Conservation (phyloP, 1,139 yeast genomes). For the Candida pseudoviswanathii region DNA sequence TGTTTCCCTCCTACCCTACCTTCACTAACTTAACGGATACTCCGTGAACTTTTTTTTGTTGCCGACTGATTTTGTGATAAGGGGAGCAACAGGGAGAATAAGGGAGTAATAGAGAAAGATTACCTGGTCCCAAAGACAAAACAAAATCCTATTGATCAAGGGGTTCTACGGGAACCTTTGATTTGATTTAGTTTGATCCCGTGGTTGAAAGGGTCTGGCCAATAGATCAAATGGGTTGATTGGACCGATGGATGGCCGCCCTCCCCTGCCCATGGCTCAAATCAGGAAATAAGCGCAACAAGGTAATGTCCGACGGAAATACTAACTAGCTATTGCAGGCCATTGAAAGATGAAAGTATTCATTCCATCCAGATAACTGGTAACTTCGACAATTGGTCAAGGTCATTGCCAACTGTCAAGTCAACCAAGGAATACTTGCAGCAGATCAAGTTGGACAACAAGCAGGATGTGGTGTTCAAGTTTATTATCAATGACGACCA, state of each 20-base stretch:
- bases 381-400: slow-evolving; percentile 44
- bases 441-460: slow-evolving; percentile 21
- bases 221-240: not conserved
- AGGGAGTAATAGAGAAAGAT: no score
- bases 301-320: not conserved
- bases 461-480: slow-evolving; percentile 33
- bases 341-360: slow-evolving; percentile 16
- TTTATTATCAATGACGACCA: slow-evolving; percentile 38
- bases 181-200: not conserved
- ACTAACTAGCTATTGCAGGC: slow-evolving; percentile 13
- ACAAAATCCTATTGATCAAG: not conserved
- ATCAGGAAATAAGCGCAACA: no score
- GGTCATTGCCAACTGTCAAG: slow-evolving; percentile 20
- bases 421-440: slow-evolving; percentile 14
- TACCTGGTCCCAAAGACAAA: not conserved
- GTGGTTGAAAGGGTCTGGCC: not conserved
- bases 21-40: not conserved
- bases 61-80: slow-evolving; percentile 6
- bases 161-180: not conserved
- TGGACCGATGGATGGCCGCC: no score
- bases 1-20: slow-evolving; percentile 10
- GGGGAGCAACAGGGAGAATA: not conserved
- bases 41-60: not conserved
- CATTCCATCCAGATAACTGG: slow-evolving; percentile 43
- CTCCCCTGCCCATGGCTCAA: no score